Conservation (phyloP, 257 asterid species). For the Solanum chmielewskii region DNA sequence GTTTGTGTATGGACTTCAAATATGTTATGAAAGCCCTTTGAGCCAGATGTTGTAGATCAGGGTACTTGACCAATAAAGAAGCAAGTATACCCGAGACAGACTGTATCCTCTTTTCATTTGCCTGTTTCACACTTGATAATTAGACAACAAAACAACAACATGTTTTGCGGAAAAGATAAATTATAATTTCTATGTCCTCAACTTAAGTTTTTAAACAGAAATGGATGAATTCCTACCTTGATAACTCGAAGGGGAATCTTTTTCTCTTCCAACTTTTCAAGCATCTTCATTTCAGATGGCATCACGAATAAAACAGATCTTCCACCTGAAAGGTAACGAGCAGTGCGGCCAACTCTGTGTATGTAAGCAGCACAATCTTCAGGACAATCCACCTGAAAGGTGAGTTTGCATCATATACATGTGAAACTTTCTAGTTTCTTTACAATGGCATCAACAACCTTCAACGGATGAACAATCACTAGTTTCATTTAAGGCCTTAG, state of each 20-base stretch:
- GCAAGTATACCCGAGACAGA: conserved; percentile 74
- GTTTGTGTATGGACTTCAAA: conserved; percentile 68
- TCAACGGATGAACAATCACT: background rate
- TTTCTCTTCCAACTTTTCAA: conserved; percentile 67
- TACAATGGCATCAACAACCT: background rate
- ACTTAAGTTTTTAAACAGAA: background rate
- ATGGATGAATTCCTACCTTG: conserved; percentile 38
- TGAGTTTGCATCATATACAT: background rate
- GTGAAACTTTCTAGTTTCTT: background rate
- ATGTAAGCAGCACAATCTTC: conserved; percentile 83
- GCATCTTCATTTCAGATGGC: conserved; percentile 81
- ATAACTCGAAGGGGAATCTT: conserved; percentile 56
- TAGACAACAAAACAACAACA: background rate
- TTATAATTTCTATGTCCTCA: background rate
- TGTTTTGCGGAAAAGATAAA: background rate
- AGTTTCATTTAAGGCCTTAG: background rate
- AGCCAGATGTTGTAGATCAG: conserved; percentile 61
- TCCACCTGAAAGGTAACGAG: conserved; percentile 87
- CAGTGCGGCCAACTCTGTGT: conserved; percentile 98
- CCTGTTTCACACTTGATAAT: conserved; percentile 32
- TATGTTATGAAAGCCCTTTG: conserved; percentile 86
- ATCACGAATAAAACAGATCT: conserved; percentile 67
- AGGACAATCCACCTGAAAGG: conserved; percentile 85
- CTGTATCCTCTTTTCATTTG: conserved; percentile 58
- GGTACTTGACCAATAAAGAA: conserved; percentile 74